phyloP scores from a whole-genome alignment of 768 basidiomycete genomes.

The Cytidiella melzeri region DNA sequence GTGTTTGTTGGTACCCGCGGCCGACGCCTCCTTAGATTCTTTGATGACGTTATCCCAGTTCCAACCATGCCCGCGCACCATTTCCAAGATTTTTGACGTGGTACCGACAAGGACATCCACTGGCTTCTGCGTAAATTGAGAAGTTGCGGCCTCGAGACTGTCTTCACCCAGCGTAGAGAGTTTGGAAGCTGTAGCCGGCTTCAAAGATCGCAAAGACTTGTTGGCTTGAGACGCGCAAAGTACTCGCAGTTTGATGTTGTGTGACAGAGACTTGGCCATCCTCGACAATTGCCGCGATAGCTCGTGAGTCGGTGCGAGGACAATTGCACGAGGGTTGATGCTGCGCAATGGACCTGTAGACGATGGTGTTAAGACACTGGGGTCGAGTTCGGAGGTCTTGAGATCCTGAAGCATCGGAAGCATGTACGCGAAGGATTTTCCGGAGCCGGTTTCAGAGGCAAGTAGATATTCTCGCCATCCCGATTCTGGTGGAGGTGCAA shows the following conservation, averaged over 20 bases:
- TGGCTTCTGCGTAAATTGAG: slow-evolving; percentile 10
- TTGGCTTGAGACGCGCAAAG: slow-evolving; percentile 65
- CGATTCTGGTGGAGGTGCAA: slow-evolving; percentile 13
- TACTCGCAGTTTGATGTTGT: slow-evolving; percentile 72
- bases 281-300: slow-evolving; percentile 72
- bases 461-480: slow-evolving; percentile 50
- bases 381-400: slow-evolving; percentile 53
- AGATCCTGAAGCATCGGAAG: slow-evolving; percentile 76
- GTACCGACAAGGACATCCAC: slow-evolving; percentile 64
- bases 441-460: slow-evolving; percentile 87
- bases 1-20: slow-evolving; percentile 19
- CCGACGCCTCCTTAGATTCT: slow-evolving; percentile 25
- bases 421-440: slow-evolving; percentile 88
- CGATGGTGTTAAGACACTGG: background rate
- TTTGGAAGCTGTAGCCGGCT: slow-evolving; percentile 32
- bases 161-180: background rate
- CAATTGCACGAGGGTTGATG: slow-evolving; percentile 66
- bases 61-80: slow-evolving; percentile 51
- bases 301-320: slow-evolving; percentile 88
- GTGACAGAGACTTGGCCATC: slow-evolving; percentile 70
- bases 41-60: slow-evolving; percentile 29
- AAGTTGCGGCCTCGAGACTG: slow-evolving; percentile 9
- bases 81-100: slow-evolving; percentile 56
- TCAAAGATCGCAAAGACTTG: slow-evolving; percentile 17
- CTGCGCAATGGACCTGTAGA: slow-evolving; percentile 18